Evolutionary conservation across 371 early-diverging fungal species (phyloP).

Genomic region (Blastocladiella emersonii): DNA sequence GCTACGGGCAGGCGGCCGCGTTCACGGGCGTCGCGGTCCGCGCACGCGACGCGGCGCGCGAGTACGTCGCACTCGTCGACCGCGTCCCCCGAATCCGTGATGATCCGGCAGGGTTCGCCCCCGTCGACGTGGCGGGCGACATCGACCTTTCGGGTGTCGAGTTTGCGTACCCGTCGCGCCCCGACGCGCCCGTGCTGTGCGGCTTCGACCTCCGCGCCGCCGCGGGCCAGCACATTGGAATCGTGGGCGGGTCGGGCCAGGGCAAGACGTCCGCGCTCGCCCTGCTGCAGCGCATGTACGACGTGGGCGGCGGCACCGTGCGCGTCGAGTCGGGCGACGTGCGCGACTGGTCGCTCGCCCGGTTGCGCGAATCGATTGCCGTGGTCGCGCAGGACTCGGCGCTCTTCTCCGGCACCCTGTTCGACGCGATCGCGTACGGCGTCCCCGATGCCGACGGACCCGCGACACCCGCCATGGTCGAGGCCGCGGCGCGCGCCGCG

Average conservation of each 20-base stretch:
- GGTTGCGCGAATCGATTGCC: slow-evolving; percentile 53
- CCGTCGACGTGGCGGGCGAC: slow-evolving; percentile 6
- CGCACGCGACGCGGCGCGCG: slow-evolving; percentile 50
- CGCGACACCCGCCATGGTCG: slow-evolving; percentile 35
- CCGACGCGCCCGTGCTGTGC: slow-evolving; percentile 14
- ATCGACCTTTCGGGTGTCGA: too few species aligned
- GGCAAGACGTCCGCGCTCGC: slow-evolving; percentile 32
- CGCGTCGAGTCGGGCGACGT: slow-evolving; percentile 26
- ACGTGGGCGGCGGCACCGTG: slow-evolving; percentile 16
- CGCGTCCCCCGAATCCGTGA: slow-evolving; percentile 13
- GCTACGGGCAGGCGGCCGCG: slow-evolving; percentile 36
- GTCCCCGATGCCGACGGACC: slow-evolving; percentile 15
- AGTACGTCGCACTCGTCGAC: slow-evolving; percentile 9
- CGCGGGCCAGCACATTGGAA: too few species aligned
- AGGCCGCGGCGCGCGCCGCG: slow-evolving; percentile 41
- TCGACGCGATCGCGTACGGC: slow-evolving; percentile 58
- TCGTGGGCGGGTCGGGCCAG: slow-evolving; percentile 19
- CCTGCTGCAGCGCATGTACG: slow-evolving; percentile 35
- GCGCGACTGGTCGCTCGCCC: slow-evolving; percentile 18
- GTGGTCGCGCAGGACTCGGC: slow-evolving; percentile 58
- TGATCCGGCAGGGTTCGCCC: slow-evolving; percentile 5
- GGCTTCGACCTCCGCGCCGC: too few species aligned
- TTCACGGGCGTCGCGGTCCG: slow-evolving; percentile 34
- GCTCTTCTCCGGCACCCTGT: slow-evolving; percentile 54
- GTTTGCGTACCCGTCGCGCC: slow-evolving; percentile 7